Percentiles rank a stretch among this genome's conserved stretches.
These are phyloP conservation scores for Colletotrichum tropicale DNA, from an alignment of 2,329 filamentous ascomycete species.

Conservation along the genomic window DNA sequence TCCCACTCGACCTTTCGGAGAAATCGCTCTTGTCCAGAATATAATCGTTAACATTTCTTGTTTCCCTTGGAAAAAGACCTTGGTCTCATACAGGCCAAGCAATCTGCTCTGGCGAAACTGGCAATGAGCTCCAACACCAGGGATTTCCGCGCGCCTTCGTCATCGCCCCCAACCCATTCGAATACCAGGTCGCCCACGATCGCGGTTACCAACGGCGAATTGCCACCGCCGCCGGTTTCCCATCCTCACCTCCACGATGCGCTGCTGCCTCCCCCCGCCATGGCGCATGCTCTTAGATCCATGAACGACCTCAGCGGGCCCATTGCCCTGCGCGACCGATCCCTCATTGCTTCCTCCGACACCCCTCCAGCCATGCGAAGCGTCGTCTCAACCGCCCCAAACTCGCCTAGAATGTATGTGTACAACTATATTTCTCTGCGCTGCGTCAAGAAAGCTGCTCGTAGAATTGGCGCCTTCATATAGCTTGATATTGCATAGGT, in stretches of 20 bases:
- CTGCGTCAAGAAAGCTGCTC: neutral
- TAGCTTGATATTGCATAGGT: neutral
- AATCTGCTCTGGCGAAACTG: conserved; percentile 47
- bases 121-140: conserved; percentile 45
- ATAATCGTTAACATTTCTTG: neutral
- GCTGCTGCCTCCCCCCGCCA: conserved; percentile 32
- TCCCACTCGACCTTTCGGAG: neutral
- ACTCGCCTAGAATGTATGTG: conserved; percentile 63
- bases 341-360: conserved; percentile 34
- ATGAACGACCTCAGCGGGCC: conserved; percentile 45
- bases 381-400: conserved; percentile 62
- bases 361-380: conserved; percentile 62
- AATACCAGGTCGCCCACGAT: neutral
- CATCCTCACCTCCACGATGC: conserved; percentile 26
- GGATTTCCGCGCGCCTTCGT: conserved; percentile 9
- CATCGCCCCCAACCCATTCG: conserved; percentile 33
- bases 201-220: conserved; percentile 1
- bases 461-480: neutral
- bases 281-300: conserved; percentile 45
- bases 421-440: neutral
- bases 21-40: neutral
- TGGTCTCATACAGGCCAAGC: conserved; percentile 37
- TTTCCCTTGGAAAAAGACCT: conserved; percentile 20
- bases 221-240: conserved; percentile 29
- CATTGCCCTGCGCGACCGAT: conserved; percentile 30